Conservation (phyloP, 2,329 filamentous ascomycete species). For the Diaporthe eres region DNA sequence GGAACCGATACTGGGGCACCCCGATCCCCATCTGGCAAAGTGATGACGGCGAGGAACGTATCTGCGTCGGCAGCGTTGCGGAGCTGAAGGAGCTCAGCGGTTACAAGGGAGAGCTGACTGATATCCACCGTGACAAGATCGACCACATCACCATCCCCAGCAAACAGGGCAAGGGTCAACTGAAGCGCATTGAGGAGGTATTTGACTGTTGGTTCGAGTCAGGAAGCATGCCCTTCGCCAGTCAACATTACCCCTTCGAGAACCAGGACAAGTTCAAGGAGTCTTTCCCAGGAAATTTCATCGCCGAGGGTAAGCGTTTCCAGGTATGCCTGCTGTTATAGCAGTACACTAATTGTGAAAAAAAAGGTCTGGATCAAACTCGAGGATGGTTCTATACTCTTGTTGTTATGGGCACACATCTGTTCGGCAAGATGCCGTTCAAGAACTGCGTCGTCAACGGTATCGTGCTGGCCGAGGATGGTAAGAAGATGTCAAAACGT, state of each 20-base stretch:
- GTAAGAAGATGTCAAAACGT: conserved; percentile 99
- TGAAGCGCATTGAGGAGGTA: conserved; percentile 87
- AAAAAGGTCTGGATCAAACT: conserved; percentile 80
- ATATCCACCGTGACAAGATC: conserved; percentile 93
- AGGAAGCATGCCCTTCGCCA: conserved; percentile 94
- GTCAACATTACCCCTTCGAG: conserved; percentile 92
- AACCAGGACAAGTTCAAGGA: conserved; percentile 85
- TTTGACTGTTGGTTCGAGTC: conserved; percentile 99
- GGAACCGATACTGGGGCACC: conserved; percentile 96
- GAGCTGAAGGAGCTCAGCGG: conserved; percentile 90
- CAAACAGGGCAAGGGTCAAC: conserved; percentile 85
- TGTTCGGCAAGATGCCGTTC: conserved; percentile 89
- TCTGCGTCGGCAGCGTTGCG: conserved; percentile 87
- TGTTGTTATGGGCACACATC: conserved; percentile 87
- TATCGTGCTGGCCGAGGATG: conserved; percentile 92
- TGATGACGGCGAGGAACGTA: conserved; percentile 87
- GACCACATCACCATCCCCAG: conserved; percentile 96
- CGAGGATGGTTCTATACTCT: conserved; percentile 98
- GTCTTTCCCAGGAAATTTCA: conserved; percentile 92
- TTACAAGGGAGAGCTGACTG: conserved; percentile 84
- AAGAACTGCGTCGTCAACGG: conserved; percentile 98
- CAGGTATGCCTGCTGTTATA: conserved; percentile 36
- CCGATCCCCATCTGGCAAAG: conserved; percentile 94
- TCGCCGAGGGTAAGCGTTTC: conserved; percentile 77
- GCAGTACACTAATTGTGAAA: background rate